Evolutionary conservation across 805 yeast genomes (phyloP), one percentile per base, ranked within the genome.

Genomic region (Spathaspora girioi): DNA sequence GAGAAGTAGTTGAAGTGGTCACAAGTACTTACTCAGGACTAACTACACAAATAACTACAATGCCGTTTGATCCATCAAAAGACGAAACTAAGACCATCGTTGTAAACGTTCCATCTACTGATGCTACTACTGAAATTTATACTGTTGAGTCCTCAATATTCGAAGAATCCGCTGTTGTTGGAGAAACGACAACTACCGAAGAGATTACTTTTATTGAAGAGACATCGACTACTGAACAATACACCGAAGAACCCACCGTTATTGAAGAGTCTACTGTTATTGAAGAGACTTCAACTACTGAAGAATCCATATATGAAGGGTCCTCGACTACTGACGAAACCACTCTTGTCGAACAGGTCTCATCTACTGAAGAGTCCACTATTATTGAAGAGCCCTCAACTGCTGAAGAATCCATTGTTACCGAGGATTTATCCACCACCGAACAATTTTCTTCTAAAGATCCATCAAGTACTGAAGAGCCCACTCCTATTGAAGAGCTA

Each of bases 1-100:
- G 62, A 48, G 47, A 45, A 23, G 56, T 38, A 7, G 50, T 54
- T n/a, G 29, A 47, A 12, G 35, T 57, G 5, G 58, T 58, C 4
- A 62, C 62, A 2, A 52, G 50, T 20, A 59, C 69, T 17, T 59
- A 58, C 53, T 54, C 63, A 19, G 66, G 60, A 9, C 23, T 62
- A 1, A 47, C 56, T 4, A 58, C 66, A 9, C 9, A 20, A 15
- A 51, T 58, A 12, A 59, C 66, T 2, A 65, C 69, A 8, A 44
- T 56, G 12, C 52, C 63, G 5, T 59, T 53, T 14, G 27, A 44
- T 19, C 38, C 58, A 17, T 54, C 54, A 6, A 56, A 50, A 10
- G 59, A 53, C 6, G 44, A 49, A 12, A 65, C 69, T 11, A 59
- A 49, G 45, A 63, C 66, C 4, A 63, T 62, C 15, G 58, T 54